Conservation (phyloP, 1,284 basidiomycete species). For the Phylloporus gajari region DNA sequence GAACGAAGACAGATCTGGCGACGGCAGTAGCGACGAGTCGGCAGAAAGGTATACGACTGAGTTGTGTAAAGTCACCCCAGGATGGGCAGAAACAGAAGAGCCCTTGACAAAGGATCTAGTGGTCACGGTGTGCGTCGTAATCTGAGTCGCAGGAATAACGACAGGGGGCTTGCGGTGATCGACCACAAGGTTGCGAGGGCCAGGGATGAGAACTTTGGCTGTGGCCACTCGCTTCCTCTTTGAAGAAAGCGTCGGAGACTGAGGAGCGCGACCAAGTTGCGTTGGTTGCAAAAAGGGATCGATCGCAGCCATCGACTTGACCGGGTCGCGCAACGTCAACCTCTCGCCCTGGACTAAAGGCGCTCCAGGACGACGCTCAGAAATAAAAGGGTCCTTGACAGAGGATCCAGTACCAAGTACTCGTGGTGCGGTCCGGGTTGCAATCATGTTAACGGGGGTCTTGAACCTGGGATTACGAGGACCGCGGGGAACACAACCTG, state of each 20-base stretch:
- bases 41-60: neutral
- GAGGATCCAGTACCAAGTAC: no score
- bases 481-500: constrained; percentile 16
- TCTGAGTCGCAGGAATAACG: neutral
- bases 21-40: neutral
- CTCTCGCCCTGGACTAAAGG: neutral
- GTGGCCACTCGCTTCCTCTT: neutral
- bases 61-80: neutral
- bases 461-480: neutral
- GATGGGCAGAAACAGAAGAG: neutral
- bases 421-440: neutral
- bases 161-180: neutral
- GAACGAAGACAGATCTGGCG: constrained; percentile 13
- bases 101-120: neutral
- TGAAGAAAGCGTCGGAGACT: neutral
- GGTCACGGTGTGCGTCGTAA: no score
- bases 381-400: neutral
- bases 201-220: neutral
- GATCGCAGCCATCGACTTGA: neutral
- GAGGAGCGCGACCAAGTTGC: neutral
- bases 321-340: neutral
- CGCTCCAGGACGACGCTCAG: neutral
- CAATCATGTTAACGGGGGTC: no score
- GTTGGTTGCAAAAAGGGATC: no score
- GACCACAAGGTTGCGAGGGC: neutral